phyloP scores from a whole-genome alignment of 768 basidiomycete genomes.

The Rhizopogon vinicolor region DNA sequence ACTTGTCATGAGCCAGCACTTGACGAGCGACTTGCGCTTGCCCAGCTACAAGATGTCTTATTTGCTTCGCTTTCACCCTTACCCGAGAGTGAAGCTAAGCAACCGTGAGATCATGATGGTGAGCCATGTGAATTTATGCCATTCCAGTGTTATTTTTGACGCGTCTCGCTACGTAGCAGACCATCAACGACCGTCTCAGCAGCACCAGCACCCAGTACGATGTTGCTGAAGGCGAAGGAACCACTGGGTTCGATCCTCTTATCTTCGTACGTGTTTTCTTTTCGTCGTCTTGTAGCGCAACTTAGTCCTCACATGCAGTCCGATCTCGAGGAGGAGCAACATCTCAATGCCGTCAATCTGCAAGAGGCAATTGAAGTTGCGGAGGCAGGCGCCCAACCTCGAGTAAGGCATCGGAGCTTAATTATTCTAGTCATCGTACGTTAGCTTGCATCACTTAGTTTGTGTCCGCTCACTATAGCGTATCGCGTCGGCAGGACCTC shows the following conservation, averaged over 20 bases:
- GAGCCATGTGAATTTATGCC: background rate
- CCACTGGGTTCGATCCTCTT: background rate
- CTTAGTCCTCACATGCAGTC: background rate
- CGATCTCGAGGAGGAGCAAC: constrained; percentile 8
- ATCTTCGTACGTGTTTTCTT: background rate
- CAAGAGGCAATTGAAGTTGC: constrained; percentile 6
- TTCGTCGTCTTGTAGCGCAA: background rate
- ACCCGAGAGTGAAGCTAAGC: constrained; percentile 19
- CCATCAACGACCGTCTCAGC: background rate
- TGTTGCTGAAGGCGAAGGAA: background rate
- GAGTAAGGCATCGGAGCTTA: constrained; percentile 11
- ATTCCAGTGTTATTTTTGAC: constrained; percentile 4
- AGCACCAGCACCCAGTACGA: background rate
- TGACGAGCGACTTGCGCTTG: constrained; percentile 7
- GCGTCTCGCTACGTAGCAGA: constrained; percentile 7
- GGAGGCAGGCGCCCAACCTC: background rate
- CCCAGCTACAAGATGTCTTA: constrained; percentile 26
- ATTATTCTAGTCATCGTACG: constrained; percentile 22
- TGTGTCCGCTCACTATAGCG: background rate
- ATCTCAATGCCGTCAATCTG: background rate
- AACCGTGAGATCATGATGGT: constrained; percentile 22
- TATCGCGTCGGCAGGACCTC: constrained; percentile 16
- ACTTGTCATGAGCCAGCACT: constrained; percentile 5
- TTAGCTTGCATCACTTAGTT: background rate
- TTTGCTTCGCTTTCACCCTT: constrained; percentile 23